Evolutionary conservation across 495 filamentous ascomycete genomes (phyloP), one percentile per base, ranked within the genome.

Genomic region (Aspergillus olivimuriae): DNA sequence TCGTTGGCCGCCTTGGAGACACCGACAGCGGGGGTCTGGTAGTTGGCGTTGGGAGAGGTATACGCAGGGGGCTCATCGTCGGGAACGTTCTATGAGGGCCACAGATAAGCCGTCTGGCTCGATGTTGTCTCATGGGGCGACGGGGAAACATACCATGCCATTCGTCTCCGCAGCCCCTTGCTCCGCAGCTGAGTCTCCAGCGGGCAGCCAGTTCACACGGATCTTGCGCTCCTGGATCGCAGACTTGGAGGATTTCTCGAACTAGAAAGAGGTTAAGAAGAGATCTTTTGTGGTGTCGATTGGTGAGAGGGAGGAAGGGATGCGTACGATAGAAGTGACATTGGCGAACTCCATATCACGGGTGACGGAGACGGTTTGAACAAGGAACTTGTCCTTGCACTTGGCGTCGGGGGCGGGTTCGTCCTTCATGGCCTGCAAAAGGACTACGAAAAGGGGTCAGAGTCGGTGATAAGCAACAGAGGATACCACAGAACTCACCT

Each of bases 361-460:
- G 4, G 84, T 82, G 51, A 98, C 86, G 24, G 79, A 69, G 45
- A 95, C 87, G 15, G 91, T 94, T 68, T 98, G 92, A 26, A 98
- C 94, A 37, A 98, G 78, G 63, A 98, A 98, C 70, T 98, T 98
- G 72, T 98, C 92, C 60, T 87, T 82, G 73, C 91, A 97, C 57
- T 87, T 87, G 30, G 82, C 84, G 56, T 94, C 90, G 23, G 65
- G 44, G 2, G 92, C 78, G 19, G 91, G 92, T 56, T 96, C 89
- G 56, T 89, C 82, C 70, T 94, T 95, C 94, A 97, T 94, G 16
- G 90, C 88, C 69, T 98, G 92, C 19, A 98, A 78, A 28, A 97
- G 78, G 15, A 98, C 92, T 95, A 57, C 2, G 17, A 15, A 2
- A 35, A 38, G 11, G 15, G 32, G 2, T 7, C 16, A 35, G 32